Evolutionary conservation across 371 early-diverging fungal genomes (phyloP).

Genomic region (Rhizopus sp.): DNA sequence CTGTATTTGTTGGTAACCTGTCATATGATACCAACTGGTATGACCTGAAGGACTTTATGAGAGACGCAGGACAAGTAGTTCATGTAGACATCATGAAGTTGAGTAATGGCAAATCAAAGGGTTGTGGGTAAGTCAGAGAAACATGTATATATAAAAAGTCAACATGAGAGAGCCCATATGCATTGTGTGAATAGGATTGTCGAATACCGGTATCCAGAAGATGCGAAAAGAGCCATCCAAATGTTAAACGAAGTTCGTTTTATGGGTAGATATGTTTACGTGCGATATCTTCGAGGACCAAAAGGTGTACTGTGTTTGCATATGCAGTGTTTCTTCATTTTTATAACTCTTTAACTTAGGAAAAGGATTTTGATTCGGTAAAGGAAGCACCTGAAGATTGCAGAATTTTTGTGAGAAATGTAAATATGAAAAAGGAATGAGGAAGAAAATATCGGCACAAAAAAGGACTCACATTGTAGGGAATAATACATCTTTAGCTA

Average conservation of each 20-base stretch:
- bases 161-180: not conserved
- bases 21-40: slow-evolving; percentile 63
- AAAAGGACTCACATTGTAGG: not conserved
- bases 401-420: slow-evolving; percentile 71
- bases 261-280: slow-evolving; percentile 79
- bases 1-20: slow-evolving; percentile 68
- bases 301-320: not conserved
- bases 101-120: slow-evolving; percentile 67
- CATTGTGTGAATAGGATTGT: slow-evolving; percentile 58
- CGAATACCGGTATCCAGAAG: slow-evolving; percentile 77
- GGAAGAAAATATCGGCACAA: not conserved
- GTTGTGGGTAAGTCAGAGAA: slow-evolving; percentile 43
- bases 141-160: not conserved
- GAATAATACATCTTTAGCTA: slow-evolving; percentile 45
- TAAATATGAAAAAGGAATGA: slow-evolving; percentile 27
- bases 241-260: slow-evolving; percentile 70
- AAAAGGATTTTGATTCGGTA: slow-evolving; percentile 57
- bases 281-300: slow-evolving; percentile 59
- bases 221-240: slow-evolving; percentile 79
- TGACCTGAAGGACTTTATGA: slow-evolving; percentile 79
- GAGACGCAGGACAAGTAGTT: slow-evolving; percentile 74
- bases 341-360: slow-evolving; percentile 28
- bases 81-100: slow-evolving; percentile 69
- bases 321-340: not conserved
- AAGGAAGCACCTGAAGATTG: slow-evolving; percentile 58